phyloP scores from a whole-genome alignment of 208 protist species.

The Strigomonas culicis region DNA sequence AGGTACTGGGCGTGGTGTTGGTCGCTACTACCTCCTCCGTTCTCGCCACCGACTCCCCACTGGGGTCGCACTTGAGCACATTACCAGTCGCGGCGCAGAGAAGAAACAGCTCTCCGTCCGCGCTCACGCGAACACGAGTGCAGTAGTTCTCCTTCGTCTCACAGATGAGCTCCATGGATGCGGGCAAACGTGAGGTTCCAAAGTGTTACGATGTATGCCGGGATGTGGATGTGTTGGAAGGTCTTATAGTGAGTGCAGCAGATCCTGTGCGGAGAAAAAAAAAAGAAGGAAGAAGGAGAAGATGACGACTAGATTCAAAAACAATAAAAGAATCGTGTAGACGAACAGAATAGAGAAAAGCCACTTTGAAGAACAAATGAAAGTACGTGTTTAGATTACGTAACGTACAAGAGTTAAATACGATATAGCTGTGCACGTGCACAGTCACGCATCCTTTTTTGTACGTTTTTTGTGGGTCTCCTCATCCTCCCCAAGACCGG shows the following conservation, averaged over 20 bases:
- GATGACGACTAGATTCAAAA: background rate
- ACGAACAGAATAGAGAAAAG: too few species aligned
- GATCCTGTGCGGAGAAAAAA: background rate
- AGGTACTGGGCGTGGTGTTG: conserved; percentile 14
- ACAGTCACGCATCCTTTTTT: too few species aligned
- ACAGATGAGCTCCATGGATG: conserved; percentile 41
- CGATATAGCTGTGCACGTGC: too few species aligned
- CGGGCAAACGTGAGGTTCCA: background rate
- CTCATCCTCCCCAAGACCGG: conserved; percentile 50
- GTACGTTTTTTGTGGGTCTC: background rate
- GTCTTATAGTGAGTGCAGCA: background rate
- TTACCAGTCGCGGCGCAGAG: conserved; percentile 50
- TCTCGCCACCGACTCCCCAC: background rate
- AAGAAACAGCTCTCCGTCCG: conserved; percentile 23
- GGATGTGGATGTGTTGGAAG: background rate
- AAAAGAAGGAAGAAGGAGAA: background rate
- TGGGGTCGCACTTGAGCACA: conserved; percentile 29
- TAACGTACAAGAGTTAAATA: too few species aligned
- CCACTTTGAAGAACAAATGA: too few species aligned
- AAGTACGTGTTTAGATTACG: too few species aligned
- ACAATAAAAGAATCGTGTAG: background rate
- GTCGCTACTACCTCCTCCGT: conserved; percentile 8
- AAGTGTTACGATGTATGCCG: background rate
- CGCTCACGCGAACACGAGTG: conserved; percentile 27
- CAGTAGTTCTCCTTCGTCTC: conserved; percentile 33